Evolutionary conservation across 495 filamentous ascomycete genomes (phyloP).

Genomic region (Penicillium paradoxum): DNA sequence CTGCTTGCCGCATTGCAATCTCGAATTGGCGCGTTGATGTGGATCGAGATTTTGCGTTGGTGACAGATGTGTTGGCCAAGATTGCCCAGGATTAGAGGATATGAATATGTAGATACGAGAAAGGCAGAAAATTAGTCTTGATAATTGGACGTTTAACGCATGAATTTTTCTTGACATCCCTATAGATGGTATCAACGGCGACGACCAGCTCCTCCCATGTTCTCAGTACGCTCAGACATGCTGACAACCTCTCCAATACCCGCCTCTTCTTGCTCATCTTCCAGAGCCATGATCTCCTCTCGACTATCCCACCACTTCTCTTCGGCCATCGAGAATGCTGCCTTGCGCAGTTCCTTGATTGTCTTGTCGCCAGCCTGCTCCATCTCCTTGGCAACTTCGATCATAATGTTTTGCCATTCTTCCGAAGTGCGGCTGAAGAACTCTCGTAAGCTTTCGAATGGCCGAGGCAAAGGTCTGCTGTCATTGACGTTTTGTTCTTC

Average conservation of each 20-base stretch:
- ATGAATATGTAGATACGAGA: neutral
- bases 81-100: conserved; percentile 14
- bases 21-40: conserved; percentile 66
- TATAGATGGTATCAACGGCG: conserved; percentile 41
- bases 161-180: neutral
- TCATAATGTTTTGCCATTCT: conserved; percentile 81
- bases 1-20: conserved; percentile 75
- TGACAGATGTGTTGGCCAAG: conserved; percentile 33
- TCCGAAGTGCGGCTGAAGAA: conserved; percentile 86
- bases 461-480: conserved; percentile 54
- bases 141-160: neutral
- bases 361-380: conserved; percentile 50
- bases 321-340: conserved; percentile 83
- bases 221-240: conserved; percentile 62
- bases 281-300: conserved; percentile 86
- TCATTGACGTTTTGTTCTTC: conserved; percentile 47
- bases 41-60: conserved; percentile 32
- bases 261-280: conserved; percentile 94
- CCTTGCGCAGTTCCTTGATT: conserved; percentile 86
- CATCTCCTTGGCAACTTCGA: conserved; percentile 61
- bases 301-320: conserved; percentile 98
- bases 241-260: conserved; percentile 94
- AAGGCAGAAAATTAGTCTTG: neutral
- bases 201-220: conserved; percentile 52
- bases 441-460: conserved; percentile 86